These are phyloP conservation scores for Angomonas ambiguus DNA, from an alignment of 208 protist genomes.

Conservation along the genomic window DNA sequence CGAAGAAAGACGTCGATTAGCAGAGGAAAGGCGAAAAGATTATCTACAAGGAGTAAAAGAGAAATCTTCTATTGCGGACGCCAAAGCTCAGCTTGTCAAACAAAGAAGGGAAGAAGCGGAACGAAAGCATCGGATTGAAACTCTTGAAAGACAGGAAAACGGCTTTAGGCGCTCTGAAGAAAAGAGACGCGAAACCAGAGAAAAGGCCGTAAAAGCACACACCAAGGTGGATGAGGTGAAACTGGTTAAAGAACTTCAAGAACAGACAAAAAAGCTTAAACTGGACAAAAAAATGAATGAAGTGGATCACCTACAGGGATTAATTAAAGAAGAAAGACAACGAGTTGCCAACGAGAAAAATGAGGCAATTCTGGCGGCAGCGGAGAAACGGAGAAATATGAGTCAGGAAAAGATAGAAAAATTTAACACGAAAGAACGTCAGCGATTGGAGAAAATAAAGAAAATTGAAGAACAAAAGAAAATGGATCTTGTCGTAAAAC, in stretches of 20 bases:
- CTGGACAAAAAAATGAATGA: constrained; percentile 76
- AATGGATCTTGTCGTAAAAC: constrained; percentile 37
- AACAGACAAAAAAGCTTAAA: constrained; percentile 64
- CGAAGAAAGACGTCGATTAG: constrained; percentile 79
- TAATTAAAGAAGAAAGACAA: constrained; percentile 62
- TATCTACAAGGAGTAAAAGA: constrained; percentile 63
- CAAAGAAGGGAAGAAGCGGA: constrained; percentile 64
- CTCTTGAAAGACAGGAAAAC: constrained; percentile 59
- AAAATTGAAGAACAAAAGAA: constrained; percentile 77
- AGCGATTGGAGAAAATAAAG: constrained; percentile 37
- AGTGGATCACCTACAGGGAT: constrained; percentile 72
- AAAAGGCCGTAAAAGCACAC: constrained; percentile 50
- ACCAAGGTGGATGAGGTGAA: constrained; percentile 74
- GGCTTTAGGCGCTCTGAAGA: constrained; percentile 64
- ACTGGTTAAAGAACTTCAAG: constrained; percentile 64
- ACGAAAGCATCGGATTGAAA: constrained; percentile 41
- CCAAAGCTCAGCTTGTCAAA: constrained; percentile 44
- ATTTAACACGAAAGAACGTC: constrained; percentile 65
- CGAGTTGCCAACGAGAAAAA: constrained; percentile 55
- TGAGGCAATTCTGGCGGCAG: constrained; percentile 69
- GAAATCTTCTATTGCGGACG: constrained; percentile 52
- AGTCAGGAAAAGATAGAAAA: constrained; percentile 66
- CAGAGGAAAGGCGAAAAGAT: constrained; percentile 72
- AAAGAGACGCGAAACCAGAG: constrained; percentile 55
- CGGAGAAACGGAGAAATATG: constrained; percentile 61